phyloP scores from a whole-genome alignment of 306 rosid species.

The Oemleria cerasiformis region DNA sequence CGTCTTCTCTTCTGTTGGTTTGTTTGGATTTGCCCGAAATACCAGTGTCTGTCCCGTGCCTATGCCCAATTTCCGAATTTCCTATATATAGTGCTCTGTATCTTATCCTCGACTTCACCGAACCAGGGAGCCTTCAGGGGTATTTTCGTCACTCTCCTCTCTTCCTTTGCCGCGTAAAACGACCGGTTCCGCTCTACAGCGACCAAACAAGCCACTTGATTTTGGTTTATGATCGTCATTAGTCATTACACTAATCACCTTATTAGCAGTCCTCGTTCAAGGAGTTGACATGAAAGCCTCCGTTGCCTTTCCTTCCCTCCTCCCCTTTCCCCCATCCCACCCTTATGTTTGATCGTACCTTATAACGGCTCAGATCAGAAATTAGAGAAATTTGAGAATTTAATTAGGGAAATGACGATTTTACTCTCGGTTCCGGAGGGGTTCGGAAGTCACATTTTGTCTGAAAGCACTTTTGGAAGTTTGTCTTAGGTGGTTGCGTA shows the following conservation, averaged over 20 bases:
- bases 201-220: neutral
- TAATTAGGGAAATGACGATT: no score
- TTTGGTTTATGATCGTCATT: neutral
- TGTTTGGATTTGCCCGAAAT: conserved; percentile 5
- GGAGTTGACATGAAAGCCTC: no score
- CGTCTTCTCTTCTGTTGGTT: neutral
- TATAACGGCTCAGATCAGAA: no score
- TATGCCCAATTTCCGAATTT: neutral
- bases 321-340: no score
- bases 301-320: no score
- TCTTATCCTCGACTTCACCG: conserved; percentile 21
- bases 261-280: no score
- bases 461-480: no score
- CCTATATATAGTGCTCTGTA: neutral
- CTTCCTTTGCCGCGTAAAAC: conserved; percentile 41
- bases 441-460: no score
- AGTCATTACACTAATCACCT: neutral
- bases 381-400: no score
- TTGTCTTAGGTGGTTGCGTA: no score
- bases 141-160: conserved; percentile 7
- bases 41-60: neutral
- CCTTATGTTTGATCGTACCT: no score
- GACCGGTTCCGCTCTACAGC: conserved; percentile 29
- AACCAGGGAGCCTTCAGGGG: conserved; percentile 18
- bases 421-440: no score